phyloP scores from a whole-genome alignment of 1,139 yeast genomes.

The Casaregolazyma lundiana region DNA sequence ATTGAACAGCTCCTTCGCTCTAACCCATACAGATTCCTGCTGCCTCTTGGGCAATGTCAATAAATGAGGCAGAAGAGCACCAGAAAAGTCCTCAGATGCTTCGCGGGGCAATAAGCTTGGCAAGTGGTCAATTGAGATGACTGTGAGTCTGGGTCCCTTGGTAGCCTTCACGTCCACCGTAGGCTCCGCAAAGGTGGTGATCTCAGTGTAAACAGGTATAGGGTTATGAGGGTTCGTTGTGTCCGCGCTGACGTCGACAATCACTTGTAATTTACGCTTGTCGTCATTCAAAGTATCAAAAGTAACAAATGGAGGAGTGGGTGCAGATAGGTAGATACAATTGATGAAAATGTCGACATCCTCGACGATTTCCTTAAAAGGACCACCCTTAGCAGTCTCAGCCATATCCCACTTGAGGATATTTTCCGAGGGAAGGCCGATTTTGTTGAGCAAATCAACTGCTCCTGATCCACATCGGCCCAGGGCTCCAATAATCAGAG shows the following conservation, averaged over 20 bases:
- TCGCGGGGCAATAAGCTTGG: conserved; percentile 96
- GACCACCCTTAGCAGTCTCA: conserved; percentile 96
- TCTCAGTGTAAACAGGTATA: conserved; percentile 83
- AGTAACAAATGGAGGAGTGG: conserved; percentile 88
- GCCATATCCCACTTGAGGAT: conserved; percentile 93
- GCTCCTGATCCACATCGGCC: conserved; percentile 99
- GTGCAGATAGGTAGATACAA: conserved; percentile 89
- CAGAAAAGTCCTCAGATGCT: conserved; percentile 85
- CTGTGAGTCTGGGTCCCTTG: conserved; percentile 71
- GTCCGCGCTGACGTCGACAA: conserved; percentile 97
- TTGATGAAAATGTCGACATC: conserved; percentile 84
- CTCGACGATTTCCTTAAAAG: conserved; percentile 79
- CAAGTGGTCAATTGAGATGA: conserved; percentile 93
- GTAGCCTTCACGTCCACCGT: conserved; percentile 77
- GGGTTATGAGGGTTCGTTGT: conserved; percentile 98
- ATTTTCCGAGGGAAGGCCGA: conserved; percentile 82
- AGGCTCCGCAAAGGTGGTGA: conserved; percentile 87
- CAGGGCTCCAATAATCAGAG: conserved; percentile 89
- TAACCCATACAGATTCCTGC: conserved; percentile 84
- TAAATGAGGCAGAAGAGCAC: conserved; percentile 82
- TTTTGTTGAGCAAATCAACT: conserved; percentile 69
- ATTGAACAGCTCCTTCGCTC: conserved; percentile 77
- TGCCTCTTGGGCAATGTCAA: conserved; percentile 76
- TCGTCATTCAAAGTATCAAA: conserved; percentile 58
- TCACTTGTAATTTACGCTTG: conserved; percentile 75